These are phyloP conservation scores for Cinnamomum micranthum DNA, from an alignment of 164 flowering plant species.

Conservation along the genomic window DNA sequence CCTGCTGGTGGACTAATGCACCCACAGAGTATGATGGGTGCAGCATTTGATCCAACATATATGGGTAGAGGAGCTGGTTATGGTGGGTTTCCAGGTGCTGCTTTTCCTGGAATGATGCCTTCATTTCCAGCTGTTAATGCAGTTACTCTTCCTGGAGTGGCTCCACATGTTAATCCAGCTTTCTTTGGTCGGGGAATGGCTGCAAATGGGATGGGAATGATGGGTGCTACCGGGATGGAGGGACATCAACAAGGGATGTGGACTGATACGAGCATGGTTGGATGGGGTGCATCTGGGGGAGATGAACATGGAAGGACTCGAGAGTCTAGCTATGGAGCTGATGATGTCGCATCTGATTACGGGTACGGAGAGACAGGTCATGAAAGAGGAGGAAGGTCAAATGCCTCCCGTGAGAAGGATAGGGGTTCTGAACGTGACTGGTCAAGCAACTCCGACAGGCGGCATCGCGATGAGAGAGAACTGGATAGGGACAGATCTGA, in stretches of 20 bases:
- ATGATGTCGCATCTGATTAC: conserved; percentile 65
- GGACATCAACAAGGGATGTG: conserved; percentile 66
- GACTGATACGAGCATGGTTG: conserved; percentile 60
- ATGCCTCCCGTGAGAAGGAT: conserved; percentile 57
- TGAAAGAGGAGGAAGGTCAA: conserved; percentile 48
- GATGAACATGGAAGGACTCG: conserved; percentile 52
- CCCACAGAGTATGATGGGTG: conserved; percentile 72
- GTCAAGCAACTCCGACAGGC: conserved; percentile 51
- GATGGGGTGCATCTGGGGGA: conserved; percentile 34
- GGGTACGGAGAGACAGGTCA: conserved; percentile 56
- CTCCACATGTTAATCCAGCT: conserved; percentile 80
- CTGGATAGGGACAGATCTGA: conserved; percentile 58
- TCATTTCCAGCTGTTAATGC: conserved; percentile 54
- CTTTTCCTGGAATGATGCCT: conserved; percentile 69
- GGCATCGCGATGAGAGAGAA: conserved; percentile 59
- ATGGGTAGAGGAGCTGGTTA: conserved; percentile 71
- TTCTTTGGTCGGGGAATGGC: conserved; percentile 67
- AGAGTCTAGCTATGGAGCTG: conserved; percentile 70
- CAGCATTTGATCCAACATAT: conserved; percentile 63
- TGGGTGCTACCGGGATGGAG: conserved; percentile 59
- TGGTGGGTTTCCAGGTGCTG: conserved; percentile 63
- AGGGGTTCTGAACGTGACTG: conserved; percentile 58
- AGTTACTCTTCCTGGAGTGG: conserved; percentile 61
- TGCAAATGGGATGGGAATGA: conserved; percentile 68
- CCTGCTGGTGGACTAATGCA: conserved; percentile 63